These are phyloP conservation scores for Annulohypoxylon moriforme DNA, from an alignment of 495 filamentous ascomycete genomes.

Conservation along the genomic window DNA sequence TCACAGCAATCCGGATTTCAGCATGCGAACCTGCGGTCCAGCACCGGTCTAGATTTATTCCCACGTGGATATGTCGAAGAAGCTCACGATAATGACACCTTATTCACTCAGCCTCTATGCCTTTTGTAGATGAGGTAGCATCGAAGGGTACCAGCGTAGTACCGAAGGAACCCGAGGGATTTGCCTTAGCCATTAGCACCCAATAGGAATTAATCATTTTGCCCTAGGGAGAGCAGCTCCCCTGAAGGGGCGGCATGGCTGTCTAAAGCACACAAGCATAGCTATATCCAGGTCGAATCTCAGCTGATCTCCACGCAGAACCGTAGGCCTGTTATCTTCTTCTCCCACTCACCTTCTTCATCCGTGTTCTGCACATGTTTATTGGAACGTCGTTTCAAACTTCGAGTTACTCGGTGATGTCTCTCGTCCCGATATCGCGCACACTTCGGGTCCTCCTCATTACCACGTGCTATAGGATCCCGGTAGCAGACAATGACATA, in stretches of 20 bases:
- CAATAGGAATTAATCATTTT: not conserved
- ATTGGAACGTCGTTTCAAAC: not conserved
- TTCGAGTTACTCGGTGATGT: constrained; percentile 1
- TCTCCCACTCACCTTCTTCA: not conserved
- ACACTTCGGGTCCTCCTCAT: not conserved
- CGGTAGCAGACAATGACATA: constrained; percentile 12
- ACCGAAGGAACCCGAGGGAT: not conserved
- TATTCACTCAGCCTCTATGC: not conserved
- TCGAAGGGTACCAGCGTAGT: not conserved
- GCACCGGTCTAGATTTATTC: not conserved
- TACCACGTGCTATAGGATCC: not conserved
- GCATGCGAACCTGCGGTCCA: not conserved
- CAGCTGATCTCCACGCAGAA: not conserved
- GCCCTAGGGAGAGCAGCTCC: not conserved
- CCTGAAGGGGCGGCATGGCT: not conserved
- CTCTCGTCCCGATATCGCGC: constrained; percentile 4
- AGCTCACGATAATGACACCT: not conserved
- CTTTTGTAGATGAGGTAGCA: not conserved
- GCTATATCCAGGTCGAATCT: not conserved
- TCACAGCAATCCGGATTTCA: not conserved
- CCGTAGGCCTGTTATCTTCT: not conserved
- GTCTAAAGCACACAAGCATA: not conserved
- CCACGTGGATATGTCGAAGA: not conserved
- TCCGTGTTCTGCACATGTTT: not conserved
- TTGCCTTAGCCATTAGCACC: not conserved